Conservation (phyloP, 2,329 filamentous ascomycete genomes). For the Ceratocystis smalleyi region DNA sequence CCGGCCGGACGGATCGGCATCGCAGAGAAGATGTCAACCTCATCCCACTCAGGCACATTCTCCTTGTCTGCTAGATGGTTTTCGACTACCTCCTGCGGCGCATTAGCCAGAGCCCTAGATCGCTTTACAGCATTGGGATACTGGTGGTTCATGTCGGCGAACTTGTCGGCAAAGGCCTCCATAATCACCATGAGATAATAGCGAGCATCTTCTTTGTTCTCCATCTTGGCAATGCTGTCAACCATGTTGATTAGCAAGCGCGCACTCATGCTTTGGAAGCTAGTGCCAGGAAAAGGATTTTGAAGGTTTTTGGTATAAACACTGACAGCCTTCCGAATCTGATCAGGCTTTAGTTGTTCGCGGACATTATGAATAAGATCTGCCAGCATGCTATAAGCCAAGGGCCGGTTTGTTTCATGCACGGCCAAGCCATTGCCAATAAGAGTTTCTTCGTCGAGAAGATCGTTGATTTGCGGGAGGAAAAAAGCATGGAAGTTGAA, state of each 20-base stretch:
- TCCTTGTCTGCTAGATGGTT: conserved; percentile 75
- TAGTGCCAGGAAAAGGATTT: conserved; percentile 90
- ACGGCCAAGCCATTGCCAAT: conserved; percentile 94
- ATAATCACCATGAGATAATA: conserved; percentile 95
- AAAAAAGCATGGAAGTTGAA: conserved; percentile 97
- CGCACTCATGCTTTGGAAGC: conserved; percentile 98
- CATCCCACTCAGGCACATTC: conserved; percentile 80
- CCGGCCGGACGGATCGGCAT: conserved; percentile 73
- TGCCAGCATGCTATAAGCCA: conserved; percentile 96
- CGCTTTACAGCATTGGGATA: conserved; percentile 91
- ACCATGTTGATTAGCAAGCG: conserved; percentile 96
- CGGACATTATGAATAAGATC: conserved; percentile 95
- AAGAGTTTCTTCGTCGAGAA: conserved; percentile 82
- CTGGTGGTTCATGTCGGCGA: conserved; percentile 93
- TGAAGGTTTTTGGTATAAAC: conserved; percentile 95
- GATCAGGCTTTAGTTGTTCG: conserved; percentile 71
- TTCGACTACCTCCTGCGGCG: conserved; percentile 56
- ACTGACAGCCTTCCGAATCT: conserved; percentile 89
- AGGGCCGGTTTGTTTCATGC: conserved; percentile 85
- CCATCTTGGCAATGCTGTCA: conserved; percentile 87
- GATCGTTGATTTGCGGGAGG: conserved; percentile 80
- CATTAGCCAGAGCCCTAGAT: conserved; percentile 36
- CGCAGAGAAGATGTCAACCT: conserved; percentile 91
- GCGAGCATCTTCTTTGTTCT: conserved; percentile 82
- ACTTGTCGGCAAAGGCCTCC: conserved; percentile 95